Evolutionary conservation across 352 stramenopile genomes (phyloP), one percentile per base, ranked within the genome.

Genomic region (Pythium rishiriense): DNA sequence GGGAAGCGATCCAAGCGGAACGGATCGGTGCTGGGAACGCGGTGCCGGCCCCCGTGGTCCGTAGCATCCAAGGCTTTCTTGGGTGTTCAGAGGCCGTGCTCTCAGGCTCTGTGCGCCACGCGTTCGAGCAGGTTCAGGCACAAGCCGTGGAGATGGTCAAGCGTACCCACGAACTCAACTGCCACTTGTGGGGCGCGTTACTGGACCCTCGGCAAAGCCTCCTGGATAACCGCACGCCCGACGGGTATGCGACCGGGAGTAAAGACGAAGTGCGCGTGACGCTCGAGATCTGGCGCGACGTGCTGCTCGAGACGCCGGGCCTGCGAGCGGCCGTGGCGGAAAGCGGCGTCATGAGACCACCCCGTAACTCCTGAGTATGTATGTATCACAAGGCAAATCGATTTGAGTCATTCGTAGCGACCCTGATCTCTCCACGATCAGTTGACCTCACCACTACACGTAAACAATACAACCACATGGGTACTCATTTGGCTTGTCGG

Each of bases 261-360:
- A 53, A 62, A 15, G 42, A 62, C 43, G 54, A 62, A 31, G 54
- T 28, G 7, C 54, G 41, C n/a, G 54, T 62, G 26, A 53, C n/a
- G 19, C 43, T 62, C n/a, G 42, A 52, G 17, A 17, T 62, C 19
- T 62, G 54, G 54, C 25, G 42, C 2, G 22, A 39, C 4, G 37
- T 58, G 14, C 28, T 58, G 21, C 1, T 35, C 8, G 22, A 1
- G 9, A 47, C 51, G 15, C 8, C 12, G 0, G 51, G 51, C 4
- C 37, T 58, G 1, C 28, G 31, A 12, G 47, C 15, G 3, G 26
- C 47, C 17, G 47, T 54, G 4, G 7, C 21, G 1, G 47, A 54
- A 24, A 54, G 47, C 17, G 47, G 26, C 5, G 47, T 53, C 4
- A 17, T 53, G 6, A 6, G 31, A 21, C 10, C 6, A 43, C 17